These are phyloP conservation scores for Giardia muris DNA, from an alignment of 208 protist genomes.

Conservation along the genomic window DNA sequence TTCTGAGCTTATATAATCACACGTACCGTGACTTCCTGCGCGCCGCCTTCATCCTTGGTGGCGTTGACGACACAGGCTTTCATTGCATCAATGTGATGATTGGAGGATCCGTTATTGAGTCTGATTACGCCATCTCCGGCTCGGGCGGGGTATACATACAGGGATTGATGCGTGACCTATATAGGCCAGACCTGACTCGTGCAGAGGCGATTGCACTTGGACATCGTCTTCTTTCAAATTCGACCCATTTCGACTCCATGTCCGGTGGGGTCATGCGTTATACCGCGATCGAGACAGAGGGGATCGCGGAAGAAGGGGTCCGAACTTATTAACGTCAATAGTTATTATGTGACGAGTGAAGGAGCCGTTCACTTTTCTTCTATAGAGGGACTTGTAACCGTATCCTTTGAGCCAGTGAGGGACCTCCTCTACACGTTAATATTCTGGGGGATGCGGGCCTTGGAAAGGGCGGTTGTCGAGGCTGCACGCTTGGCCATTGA, in stretches of 20 bases:
- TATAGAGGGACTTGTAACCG: no score
- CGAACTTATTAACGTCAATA: no score
- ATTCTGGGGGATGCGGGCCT: no score
- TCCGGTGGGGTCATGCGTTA: background rate
- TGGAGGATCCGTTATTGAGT: background rate
- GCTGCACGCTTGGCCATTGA: no score
- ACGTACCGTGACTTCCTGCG: background rate
- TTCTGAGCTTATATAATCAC: background rate
- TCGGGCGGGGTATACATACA: background rate
- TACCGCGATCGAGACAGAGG: background rate
- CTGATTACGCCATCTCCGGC: constrained; percentile 1
- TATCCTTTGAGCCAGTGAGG: no score
- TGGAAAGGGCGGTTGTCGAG: no score
- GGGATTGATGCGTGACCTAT: background rate
- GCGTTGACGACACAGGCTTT: background rate
- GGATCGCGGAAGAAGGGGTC: background rate
- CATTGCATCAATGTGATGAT: background rate
- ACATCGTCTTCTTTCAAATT: background rate
- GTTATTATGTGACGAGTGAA: no score
- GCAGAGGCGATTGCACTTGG: background rate
- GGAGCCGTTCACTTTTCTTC: no score
- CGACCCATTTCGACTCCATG: background rate
- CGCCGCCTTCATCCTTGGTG: background rate
- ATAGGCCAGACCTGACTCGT: background rate
- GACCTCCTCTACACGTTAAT: no score